Evolutionary conservation across 495 filamentous ascomycete species (phyloP).

Genomic region (Penicillium argentinense): DNA sequence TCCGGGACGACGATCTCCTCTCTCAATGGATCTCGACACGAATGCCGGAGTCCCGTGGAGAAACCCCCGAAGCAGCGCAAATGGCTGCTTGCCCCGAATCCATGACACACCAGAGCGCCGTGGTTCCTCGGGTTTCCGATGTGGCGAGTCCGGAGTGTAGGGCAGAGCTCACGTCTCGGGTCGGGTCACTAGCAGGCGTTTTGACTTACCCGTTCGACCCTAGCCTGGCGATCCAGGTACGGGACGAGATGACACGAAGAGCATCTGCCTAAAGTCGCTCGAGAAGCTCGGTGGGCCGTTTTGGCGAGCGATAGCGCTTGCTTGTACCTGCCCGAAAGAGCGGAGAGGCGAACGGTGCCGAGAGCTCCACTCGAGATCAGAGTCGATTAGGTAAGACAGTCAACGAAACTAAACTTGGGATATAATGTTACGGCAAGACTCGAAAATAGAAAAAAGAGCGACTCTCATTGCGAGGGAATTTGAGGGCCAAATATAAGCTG

Average conservation of each 20-base stretch:
- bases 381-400: no score
- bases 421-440: background rate
- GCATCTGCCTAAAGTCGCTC: conserved; percentile 3
- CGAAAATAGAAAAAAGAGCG: no score
- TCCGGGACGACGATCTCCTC: conserved; percentile 3
- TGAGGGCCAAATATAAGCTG: conserved; percentile 11
- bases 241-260: background rate
- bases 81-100: background rate
- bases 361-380: background rate
- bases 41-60: background rate
- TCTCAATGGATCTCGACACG: conserved; percentile 1
- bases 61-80: background rate
- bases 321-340: conserved; percentile 26
- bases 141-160: background rate
- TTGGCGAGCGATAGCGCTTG: conserved; percentile 14
- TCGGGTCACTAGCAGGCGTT: background rate
- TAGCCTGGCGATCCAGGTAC: background rate
- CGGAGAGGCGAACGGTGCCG: conserved; percentile 1
- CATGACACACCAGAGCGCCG: conserved; percentile 7
- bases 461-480: conserved; percentile 24
- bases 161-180: background rate
- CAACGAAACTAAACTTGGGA: conserved; percentile 1
- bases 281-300: conserved; percentile 1
- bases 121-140: background rate
- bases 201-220: background rate